Evolutionary conservation across 1,284 basidiomycete species (phyloP).

Genomic region (Pascua sp.): DNA sequence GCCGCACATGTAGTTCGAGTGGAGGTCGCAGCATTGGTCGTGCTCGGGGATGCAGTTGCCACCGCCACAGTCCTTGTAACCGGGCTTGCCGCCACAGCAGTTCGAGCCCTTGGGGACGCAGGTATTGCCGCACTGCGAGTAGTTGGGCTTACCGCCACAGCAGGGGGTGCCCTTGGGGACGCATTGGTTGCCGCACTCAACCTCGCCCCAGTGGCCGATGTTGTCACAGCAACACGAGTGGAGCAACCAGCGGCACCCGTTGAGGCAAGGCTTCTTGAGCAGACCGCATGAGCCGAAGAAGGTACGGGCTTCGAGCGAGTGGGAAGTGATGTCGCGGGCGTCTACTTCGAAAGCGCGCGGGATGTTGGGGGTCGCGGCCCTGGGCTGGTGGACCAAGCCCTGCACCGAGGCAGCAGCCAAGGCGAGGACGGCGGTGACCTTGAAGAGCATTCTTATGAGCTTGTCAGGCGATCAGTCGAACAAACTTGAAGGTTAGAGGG

Average conservation of each 20-base stretch:
- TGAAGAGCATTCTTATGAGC: background rate
- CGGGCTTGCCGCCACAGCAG: background rate
- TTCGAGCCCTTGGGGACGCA: background rate
- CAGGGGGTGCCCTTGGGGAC: background rate
- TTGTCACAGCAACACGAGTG: background rate
- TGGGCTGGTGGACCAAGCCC: background rate
- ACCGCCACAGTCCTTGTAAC: background rate
- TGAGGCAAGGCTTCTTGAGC: background rate
- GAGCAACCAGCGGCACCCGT: background rate
- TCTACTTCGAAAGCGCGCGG: background rate
- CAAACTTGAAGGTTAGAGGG: background rate
- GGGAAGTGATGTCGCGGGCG: background rate
- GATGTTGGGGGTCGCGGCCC: background rate
- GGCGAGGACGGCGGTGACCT: background rate
- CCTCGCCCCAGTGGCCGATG: background rate
- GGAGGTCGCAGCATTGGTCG: background rate
- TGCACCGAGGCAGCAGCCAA: background rate
- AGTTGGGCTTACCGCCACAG: background rate
- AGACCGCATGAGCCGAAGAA: background rate
- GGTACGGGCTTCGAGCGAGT: background rate
- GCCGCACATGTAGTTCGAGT: background rate
- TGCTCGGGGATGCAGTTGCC: background rate
- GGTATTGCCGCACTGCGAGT: background rate
- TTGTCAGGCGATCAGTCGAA: background rate
- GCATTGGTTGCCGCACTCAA: background rate